Base-by-base conservation (phyloP, 2,329 filamentous ascomycete genomes). In the Alternaria viburni region DNA sequence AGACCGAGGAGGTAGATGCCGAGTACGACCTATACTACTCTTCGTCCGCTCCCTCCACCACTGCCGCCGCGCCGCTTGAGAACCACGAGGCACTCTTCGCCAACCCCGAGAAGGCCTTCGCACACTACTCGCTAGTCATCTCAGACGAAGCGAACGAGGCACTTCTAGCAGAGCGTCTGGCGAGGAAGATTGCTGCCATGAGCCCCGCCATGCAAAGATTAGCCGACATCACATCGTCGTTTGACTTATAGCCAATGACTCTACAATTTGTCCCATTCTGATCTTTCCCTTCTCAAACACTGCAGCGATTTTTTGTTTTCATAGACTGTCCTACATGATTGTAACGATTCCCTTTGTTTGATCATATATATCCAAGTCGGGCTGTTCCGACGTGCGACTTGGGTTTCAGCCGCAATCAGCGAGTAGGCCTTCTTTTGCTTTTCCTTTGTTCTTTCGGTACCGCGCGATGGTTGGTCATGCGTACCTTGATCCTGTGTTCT, bases 121-220 rank as follows among this genome's bases (percentile, higher is more conserved):
- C 87, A 13, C 85, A 87, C 52, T 88, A 87, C 71, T 87, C 91
- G 68, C 84, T 93, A n/a, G 82, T 91, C 28, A 86, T 91, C 25
- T 82, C 83, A 1, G 82, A 86, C 62, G 84, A 86, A 57, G 84
- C 70, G 36, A 69, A 71, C n/a, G 69, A 77, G 30, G 64, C 74
- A 45, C 68, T 62, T 30, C 62, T 76, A 50, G 73, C 77, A 57
- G 77, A 78, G 43, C 74, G 73, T 43, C 73, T 80, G 30, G 73
- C 78, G 62, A 74, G 69, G 63, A 77, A 74, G 64, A 77, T 76
- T 51, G 74, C 77, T 10, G 69, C 72, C 36, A 77, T 79, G 68
- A 75, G 76, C 52, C 67, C 73, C n/a, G 70, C 67, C 10, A 70
- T 74, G 45, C 73, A 79, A 63, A 73, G 77, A 64, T 69, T 80